These are phyloP conservation scores for Alternaria tenuissima DNA, from an alignment of 2,329 filamentous ascomycete species.

Conservation along the genomic window DNA sequence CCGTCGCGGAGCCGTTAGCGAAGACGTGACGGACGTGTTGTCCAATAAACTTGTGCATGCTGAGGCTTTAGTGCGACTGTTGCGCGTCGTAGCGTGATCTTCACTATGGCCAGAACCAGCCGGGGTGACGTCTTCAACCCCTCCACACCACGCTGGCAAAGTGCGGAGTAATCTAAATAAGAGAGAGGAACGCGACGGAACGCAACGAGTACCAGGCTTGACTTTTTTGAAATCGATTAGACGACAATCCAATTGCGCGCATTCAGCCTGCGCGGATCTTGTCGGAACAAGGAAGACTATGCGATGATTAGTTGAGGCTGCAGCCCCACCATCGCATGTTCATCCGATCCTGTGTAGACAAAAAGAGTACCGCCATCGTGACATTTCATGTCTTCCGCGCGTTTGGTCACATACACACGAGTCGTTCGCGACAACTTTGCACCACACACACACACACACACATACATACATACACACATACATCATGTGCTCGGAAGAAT, in stretches of 20 bases:
- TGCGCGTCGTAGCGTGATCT: constrained; percentile 23
- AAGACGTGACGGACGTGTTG: constrained; percentile 10
- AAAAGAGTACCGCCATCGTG: neutral
- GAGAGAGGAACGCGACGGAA: neutral
- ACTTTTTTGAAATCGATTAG: neutral
- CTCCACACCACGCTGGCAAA: constrained; percentile 8
- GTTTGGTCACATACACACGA: neutral
- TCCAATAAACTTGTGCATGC: constrained; percentile 30
- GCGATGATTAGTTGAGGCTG: neutral
- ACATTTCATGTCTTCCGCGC: neutral
- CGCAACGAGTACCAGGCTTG: neutral
- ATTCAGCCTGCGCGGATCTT: constrained; percentile 3
- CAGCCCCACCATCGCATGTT: neutral
- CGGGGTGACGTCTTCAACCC: constrained; percentile 24
- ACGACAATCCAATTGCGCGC: neutral
- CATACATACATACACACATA: neutral
- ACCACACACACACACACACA: neutral
- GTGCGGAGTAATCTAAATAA: neutral
- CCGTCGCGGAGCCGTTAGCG: constrained; percentile 20
- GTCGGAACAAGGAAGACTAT: constrained; percentile 6
- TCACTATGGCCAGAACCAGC: constrained; percentile 15
- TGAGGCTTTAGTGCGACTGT: constrained; percentile 16
- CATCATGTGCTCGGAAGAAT: neutral
- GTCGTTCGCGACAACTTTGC: neutral
- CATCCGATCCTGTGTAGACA: neutral